These are phyloP conservation scores for Leucocoprinus leucothites DNA, from an alignment of 768 basidiomycete species.

Conservation along the genomic window DNA sequence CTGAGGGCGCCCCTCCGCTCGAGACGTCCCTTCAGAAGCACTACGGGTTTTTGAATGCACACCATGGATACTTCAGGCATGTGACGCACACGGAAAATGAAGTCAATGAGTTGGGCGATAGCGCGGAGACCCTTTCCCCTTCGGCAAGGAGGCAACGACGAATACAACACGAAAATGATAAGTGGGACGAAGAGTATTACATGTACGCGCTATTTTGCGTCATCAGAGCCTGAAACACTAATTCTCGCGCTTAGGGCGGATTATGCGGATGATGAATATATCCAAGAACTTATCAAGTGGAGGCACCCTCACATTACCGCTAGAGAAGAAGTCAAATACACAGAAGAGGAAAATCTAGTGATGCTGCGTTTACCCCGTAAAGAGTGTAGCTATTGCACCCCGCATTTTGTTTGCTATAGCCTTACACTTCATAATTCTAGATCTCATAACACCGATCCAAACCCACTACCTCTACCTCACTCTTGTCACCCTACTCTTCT, in stretches of 20 bases:
- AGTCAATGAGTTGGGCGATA: constrained; percentile 71
- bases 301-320: constrained; percentile 46
- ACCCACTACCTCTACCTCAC: constrained; percentile 65
- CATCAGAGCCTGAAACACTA: constrained; percentile 11
- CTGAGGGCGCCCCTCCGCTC: constrained; percentile 36
- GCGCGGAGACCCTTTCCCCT: constrained; percentile 54
- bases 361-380: constrained; percentile 59
- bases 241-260: constrained; percentile 59
- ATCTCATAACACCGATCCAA: constrained; percentile 55
- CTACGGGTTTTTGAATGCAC: constrained; percentile 77
- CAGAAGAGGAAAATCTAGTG: constrained; percentile 65
- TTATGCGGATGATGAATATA: constrained; percentile 72
- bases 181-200: constrained; percentile 85
- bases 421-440: constrained; percentile 31
- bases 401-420: background rate
- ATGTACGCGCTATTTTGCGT: constrained; percentile 42
- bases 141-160: constrained; percentile 53
- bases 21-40: constrained; percentile 40
- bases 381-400: constrained; percentile 41
- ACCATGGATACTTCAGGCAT: constrained; percentile 75
- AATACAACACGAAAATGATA: constrained; percentile 62
- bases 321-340: constrained; percentile 46
- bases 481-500: constrained; percentile 68
- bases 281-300: constrained; percentile 70
- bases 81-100: constrained; percentile 77